Evolutionary conservation across 2,329 filamentous ascomycete genomes (phyloP), one percentile per base, ranked within the genome.

Genomic region (Calonectria pseudoturangicola): DNA sequence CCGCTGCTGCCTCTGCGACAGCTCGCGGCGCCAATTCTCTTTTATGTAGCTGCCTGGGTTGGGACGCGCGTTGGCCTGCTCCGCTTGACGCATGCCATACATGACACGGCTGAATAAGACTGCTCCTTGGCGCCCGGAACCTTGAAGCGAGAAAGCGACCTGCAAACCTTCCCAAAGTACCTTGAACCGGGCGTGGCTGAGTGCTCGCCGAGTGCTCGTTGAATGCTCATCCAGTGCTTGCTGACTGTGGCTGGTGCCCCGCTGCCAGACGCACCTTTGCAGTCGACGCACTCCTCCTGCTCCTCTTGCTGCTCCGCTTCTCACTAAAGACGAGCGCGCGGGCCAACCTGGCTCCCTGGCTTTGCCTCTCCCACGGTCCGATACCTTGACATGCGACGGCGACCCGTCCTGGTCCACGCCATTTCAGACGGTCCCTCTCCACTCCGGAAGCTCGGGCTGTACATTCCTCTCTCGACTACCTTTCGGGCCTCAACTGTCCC

Each of bases 371-470:
- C 75, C 73, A 74, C 75, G 73, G 70, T 77, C 74, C 60, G 30
- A 68, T 25, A 74, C 72, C 54, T 77, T 75, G 77, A 79, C 78
- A 76, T 77, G 76, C 76, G 74, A 77, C 77, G 72, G 73, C 76
- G 67, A 79, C 74, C 73, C 71, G 76, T 79, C 73, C 74, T 79
- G 70, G 71, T 69, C 75, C 72, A 76, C 77, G 76, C 78, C 68
- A 79, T 78, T 75, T 76, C 71, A 79, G 74, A 79, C 75, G 72
- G 77, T 73, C 73, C 63, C 68, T 77, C 76, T 54, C 51, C 72
- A 73, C 74, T 75, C 75, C 76, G 78, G 74, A 79, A 78, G 78
- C 78, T 78, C 78, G 78, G 78, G 77, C 74, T 72, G 58, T 70
- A 72, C 76, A 74, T 74, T 77, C 77, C 66, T 72, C 77, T 72